Evolutionary conservation across 768 basidiomycete species (phyloP), one percentile per base, ranked within the genome.

Genomic region (Naematelia aurantialba): DNA sequence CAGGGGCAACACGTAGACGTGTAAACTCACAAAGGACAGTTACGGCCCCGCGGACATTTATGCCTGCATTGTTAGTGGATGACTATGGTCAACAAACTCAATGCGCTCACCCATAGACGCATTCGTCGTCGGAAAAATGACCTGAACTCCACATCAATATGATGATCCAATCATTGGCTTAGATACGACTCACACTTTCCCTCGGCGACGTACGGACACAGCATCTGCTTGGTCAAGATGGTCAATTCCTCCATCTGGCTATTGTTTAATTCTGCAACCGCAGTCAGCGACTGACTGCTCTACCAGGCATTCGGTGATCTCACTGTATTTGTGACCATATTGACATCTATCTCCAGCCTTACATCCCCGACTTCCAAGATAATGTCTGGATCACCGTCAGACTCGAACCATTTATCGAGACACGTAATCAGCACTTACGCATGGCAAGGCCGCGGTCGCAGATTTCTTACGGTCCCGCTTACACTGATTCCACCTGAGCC

Each of bases 401-500:
- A 62, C 67, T 56, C 47, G 64, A 66, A 62, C 12, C 62, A 51
- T 52, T 70, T 61, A 26, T 61, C 52, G 30, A 27, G 45, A 14
- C 3, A 69, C 8, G 8, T 8, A 39, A 39, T 39, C 34, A 39
- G 8, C 34, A 39, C 72, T 66, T 63, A 74, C 72, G 70, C 67
- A 59, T 74, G 73, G 61, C 73, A 74, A 51, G 73, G 73, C 48
- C 73, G 54, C 34, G 73, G 73, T 25, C 61, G 59, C 25, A 72
- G 54, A 17, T 55, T 55, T 29, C 73, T 59, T 27, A 74, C 66
- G 12, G 59, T 49, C 52, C 30, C 52, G 29, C 34, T 48, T 2
- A 34, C 30, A n/a, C 30, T 30, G 10, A 24, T 30, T 21, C 44
- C 26, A 12, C 45, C 45, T 25, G 19, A 39, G 8, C 12, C 58